Conservation (phyloP, 2,329 filamentous ascomycete species). For the Xylaria sp. region DNA sequence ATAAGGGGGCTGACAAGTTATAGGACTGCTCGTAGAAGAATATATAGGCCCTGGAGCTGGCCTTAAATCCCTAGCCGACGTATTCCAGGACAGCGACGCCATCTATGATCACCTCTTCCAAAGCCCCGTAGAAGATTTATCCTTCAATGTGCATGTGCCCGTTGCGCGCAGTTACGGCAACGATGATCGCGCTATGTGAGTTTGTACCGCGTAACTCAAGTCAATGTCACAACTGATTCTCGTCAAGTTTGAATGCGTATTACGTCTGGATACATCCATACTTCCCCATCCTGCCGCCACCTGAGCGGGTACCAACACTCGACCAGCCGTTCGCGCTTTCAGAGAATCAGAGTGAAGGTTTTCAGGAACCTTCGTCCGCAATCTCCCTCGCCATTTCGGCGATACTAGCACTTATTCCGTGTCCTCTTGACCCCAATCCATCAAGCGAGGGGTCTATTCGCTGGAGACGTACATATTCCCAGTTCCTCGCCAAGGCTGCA, state of each 20-base stretch:
- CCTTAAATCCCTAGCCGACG: conserved; percentile 58
- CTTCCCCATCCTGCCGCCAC: conserved; percentile 61
- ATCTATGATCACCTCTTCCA: conserved; percentile 60
- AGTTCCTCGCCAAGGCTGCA: conserved; percentile 60
- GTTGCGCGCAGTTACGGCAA: conserved; percentile 57
- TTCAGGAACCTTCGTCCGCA: conserved; percentile 56
- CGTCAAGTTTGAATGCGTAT: conserved; percentile 59
- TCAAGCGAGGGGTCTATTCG: conserved; percentile 54
- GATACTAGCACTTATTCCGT: conserved; percentile 60
- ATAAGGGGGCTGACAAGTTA: conserved; percentile 22
- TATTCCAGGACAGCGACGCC: conserved; percentile 59
- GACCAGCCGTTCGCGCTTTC: conserved; percentile 51
- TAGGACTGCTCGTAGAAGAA: conserved; percentile 50
- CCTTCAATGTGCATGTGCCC: conserved; percentile 44
- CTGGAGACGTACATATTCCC: conserved; percentile 60
- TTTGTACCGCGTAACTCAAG: conserved; percentile 8
- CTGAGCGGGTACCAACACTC: conserved; percentile 48
- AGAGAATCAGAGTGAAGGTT: conserved; percentile 52
- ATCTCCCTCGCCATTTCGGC: conserved; percentile 60
- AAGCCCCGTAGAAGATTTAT: conserved; percentile 36
- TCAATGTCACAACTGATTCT: conserved; percentile 20
- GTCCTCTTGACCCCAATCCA: conserved; percentile 54
- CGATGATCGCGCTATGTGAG: conserved; percentile 55
- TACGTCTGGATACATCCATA: conserved; percentile 64
- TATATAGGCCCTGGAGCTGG: conserved; percentile 61